Conservation (phyloP, 1,284 basidiomycete species). For the Trametes sp. region DNA sequence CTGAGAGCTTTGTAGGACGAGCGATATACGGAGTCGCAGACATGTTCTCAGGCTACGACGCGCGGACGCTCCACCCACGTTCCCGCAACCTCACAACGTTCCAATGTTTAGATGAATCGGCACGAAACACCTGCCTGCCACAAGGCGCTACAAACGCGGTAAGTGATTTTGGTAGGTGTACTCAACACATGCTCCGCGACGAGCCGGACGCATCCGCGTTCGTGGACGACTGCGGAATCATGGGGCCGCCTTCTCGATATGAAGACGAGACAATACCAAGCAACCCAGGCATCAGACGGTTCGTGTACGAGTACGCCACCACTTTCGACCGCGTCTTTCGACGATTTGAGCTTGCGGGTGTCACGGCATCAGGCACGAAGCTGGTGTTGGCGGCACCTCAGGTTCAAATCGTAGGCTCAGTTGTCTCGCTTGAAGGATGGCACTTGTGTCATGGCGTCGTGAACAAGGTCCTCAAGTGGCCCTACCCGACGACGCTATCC, state of each 20-base stretch:
- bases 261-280: not conserved
- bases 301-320: slow-evolving; percentile 39
- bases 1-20: slow-evolving; percentile 40
- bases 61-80: not conserved
- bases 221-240: not conserved
- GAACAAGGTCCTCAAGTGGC: slow-evolving; percentile 45
- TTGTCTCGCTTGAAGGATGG: slow-evolving; percentile 43
- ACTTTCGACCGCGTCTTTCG: slow-evolving; percentile 39
- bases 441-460: slow-evolving; percentile 38
- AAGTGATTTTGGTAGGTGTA: not conserved
- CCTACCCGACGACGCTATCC: slow-evolving; percentile 20
- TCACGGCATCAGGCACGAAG: slow-evolving; percentile 43
- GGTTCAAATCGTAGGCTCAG: slow-evolving; percentile 39
- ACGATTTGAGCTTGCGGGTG: slow-evolving; percentile 35
- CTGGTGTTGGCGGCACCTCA: slow-evolving; percentile 32
- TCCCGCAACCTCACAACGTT: not conserved
- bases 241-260: not conserved
- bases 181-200: not conserved
- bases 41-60: not conserved
- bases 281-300: slow-evolving; percentile 40
- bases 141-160: not conserved
- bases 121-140: not conserved
- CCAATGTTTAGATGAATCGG: not conserved
- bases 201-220: not conserved
- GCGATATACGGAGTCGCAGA: not conserved